phyloP scores from a whole-genome alignment of 73 alveolate species.

The Blepharisma stoltei region DNA sequence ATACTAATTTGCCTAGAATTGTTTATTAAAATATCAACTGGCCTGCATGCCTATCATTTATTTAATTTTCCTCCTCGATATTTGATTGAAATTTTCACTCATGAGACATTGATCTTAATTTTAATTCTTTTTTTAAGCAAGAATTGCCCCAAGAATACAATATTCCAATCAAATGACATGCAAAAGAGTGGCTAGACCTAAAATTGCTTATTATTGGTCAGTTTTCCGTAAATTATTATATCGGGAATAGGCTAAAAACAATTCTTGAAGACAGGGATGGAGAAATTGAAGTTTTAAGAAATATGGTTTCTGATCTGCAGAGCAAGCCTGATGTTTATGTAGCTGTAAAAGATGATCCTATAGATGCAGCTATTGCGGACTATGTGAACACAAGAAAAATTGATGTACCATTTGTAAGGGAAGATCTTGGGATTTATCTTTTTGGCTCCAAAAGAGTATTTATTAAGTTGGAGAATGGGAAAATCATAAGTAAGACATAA shows the following conservation, averaged over 20 bases:
- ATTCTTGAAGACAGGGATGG: constrained; percentile 32
- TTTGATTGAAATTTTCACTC: too few relatives aligned
- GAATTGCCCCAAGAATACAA: too few relatives aligned
- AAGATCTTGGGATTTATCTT: constrained; percentile 30
- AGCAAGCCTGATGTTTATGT: neutral
- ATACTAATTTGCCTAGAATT: too few relatives aligned
- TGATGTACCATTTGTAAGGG: constrained; percentile 28
- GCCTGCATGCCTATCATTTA: too few relatives aligned
- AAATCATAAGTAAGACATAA: constrained; percentile 35
- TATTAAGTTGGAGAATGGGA: constrained; percentile 34
- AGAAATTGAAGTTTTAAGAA: constrained; percentile 34
- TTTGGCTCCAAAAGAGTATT: constrained; percentile 37
- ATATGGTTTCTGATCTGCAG: constrained; percentile 4
- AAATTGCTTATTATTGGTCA: too few relatives aligned
- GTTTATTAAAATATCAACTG: too few relatives aligned
- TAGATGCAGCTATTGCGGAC: constrained; percentile 33
- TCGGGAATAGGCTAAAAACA: neutral
- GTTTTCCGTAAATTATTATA: too few relatives aligned
- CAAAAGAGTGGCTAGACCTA: too few relatives aligned
- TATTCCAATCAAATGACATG: too few relatives aligned
- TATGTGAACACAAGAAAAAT: constrained; percentile 18
- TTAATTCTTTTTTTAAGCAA: too few relatives aligned
- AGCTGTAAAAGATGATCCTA: constrained; percentile 42
- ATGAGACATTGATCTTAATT: too few relatives aligned
- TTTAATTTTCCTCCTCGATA: too few relatives aligned